Evolutionary conservation across 2,329 filamentous ascomycete genomes (phyloP).

Genomic region (Alternaria sp.): DNA sequence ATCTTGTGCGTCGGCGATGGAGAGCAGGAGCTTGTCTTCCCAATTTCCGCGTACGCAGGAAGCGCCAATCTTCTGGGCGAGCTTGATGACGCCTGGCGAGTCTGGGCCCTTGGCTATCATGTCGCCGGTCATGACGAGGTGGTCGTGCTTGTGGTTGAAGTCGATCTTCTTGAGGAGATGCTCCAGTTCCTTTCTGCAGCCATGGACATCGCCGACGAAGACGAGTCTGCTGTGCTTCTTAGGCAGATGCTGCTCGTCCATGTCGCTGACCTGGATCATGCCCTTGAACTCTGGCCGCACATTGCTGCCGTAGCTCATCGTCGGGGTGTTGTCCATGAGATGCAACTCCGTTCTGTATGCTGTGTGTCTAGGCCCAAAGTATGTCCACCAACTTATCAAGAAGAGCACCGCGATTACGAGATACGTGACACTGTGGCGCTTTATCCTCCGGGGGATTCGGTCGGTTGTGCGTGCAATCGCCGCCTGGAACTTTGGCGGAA

Average conservation of each 20-base stretch:
- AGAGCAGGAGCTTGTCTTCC: slow-evolving; percentile 82
- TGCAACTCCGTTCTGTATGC: slow-evolving; percentile 43
- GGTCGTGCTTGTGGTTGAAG: slow-evolving; percentile 65
- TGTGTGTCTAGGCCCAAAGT: slow-evolving; percentile 45
- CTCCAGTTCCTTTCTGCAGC: slow-evolving; percentile 70
- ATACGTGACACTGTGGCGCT: slow-evolving; percentile 44
- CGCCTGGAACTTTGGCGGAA: slow-evolving; percentile 41
- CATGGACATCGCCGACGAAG: slow-evolving; percentile 91
- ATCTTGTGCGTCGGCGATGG: slow-evolving; percentile 56
- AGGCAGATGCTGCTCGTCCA: slow-evolving; percentile 58
- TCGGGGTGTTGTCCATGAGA: slow-evolving; percentile 40
- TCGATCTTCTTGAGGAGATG: slow-evolving; percentile 69
- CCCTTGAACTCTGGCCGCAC: slow-evolving; percentile 55
- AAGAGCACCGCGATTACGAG: slow-evolving; percentile 35
- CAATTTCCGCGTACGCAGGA: slow-evolving; percentile 90
- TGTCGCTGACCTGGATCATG: slow-evolving; percentile 57
- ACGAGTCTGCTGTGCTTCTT: slow-evolving; percentile 66
- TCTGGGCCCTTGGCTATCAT: slow-evolving; percentile 80
- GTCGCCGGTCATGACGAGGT: slow-evolving; percentile 49
- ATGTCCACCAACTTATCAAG: slow-evolving; percentile 46
- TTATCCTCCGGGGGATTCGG: slow-evolving; percentile 43
- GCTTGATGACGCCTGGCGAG: slow-evolving; percentile 75
- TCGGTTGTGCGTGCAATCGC: slow-evolving; percentile 31
- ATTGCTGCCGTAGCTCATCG: slow-evolving; percentile 54
- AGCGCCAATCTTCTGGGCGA: slow-evolving; percentile 75